Conservation (phyloP, 2,329 filamentous ascomycete genomes). For the Zasmidium citrigriseum region DNA sequence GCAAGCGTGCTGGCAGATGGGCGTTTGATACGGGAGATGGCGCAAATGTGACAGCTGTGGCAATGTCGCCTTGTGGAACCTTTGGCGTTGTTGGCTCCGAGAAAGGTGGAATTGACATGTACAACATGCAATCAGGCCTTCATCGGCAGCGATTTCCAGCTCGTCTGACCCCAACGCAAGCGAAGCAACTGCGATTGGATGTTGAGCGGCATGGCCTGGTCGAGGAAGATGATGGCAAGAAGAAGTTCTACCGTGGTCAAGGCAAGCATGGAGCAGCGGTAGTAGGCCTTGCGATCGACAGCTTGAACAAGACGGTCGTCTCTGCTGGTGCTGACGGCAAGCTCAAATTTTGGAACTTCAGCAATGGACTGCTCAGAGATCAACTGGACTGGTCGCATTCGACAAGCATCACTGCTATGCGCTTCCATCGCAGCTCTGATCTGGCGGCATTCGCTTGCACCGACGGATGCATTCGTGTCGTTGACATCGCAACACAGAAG, state of each 20-base stretch:
- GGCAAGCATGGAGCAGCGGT: constrained; percentile 80
- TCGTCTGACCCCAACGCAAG: constrained; percentile 73
- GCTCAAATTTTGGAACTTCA: constrained; percentile 96
- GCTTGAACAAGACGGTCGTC: constrained; percentile 81
- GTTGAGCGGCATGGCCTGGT: constrained; percentile 36
- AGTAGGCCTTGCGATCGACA: constrained; percentile 84
- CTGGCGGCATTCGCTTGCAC: constrained; percentile 86
- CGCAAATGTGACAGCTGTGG: constrained; percentile 77
- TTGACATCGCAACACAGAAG: constrained; percentile 87
- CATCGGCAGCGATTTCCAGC: constrained; percentile 88
- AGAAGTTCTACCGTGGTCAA: constrained; percentile 50
- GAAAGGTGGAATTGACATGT: constrained; percentile 85
- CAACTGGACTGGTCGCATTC: constrained; percentile 83
- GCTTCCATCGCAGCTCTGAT: constrained; percentile 80
- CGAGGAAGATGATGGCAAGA: constrained; percentile 43
- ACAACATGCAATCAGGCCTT: constrained; percentile 90
- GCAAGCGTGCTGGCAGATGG: constrained; percentile 91
- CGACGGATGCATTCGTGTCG: constrained; percentile 81
- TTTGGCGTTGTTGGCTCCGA: constrained; percentile 89
- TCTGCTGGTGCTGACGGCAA: constrained; percentile 89
- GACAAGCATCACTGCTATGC: constrained; percentile 72
- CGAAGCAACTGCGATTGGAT: constrained; percentile 70
- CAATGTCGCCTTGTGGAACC: constrained; percentile 87
- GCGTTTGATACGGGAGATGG: constrained; percentile 83
- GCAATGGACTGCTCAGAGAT: constrained; percentile 75